Evolutionary conservation across 2,329 filamentous ascomycete species (phyloP).

Genomic region (Aureobasidium sp.): DNA sequence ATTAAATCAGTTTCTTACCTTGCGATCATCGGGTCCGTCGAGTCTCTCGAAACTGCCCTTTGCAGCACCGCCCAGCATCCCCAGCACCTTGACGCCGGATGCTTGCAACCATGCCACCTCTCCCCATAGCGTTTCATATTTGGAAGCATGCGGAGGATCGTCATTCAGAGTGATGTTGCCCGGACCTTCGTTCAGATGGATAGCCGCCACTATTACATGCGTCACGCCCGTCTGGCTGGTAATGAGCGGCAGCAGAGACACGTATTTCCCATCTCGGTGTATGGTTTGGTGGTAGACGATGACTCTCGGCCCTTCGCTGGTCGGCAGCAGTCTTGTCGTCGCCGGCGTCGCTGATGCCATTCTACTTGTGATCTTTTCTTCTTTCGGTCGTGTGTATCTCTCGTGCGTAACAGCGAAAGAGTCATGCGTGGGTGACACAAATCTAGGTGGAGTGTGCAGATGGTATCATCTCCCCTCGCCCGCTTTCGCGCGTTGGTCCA

Average conservation of each 20-base stretch:
- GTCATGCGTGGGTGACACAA: neutral
- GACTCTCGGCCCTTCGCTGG: slow-evolving; percentile 33
- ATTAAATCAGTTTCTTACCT: slow-evolving; percentile 1
- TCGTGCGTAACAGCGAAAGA: slow-evolving; percentile 5
- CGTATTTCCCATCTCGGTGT: slow-evolving; percentile 44
- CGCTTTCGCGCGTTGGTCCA: neutral
- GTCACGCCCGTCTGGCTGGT: slow-evolving; percentile 56
- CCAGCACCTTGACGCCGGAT: slow-evolving; percentile 69
- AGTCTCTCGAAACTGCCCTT: slow-evolving; percentile 60
- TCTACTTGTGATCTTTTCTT: neutral
- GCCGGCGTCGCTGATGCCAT: neutral
- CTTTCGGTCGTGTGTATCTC: neutral
- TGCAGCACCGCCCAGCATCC: slow-evolving; percentile 81
- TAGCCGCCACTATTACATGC: slow-evolving; percentile 77
- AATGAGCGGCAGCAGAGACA: slow-evolving; percentile 55
- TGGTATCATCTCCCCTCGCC: neutral
- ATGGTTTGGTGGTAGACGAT: slow-evolving; percentile 60
- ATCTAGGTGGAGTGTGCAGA: neutral
- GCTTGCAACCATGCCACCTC: slow-evolving; percentile 66
- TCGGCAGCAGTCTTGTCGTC: neutral
- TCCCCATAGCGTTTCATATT: slow-evolving; percentile 67
- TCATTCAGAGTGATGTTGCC: slow-evolving; percentile 71
- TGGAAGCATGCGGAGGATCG: slow-evolving; percentile 55
- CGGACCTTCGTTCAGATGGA: slow-evolving; percentile 68
- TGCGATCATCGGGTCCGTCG: slow-evolving; percentile 46